Conservation (phyloP, 1,284 basidiomycete genomes). For the Phylloporus gajari region DNA sequence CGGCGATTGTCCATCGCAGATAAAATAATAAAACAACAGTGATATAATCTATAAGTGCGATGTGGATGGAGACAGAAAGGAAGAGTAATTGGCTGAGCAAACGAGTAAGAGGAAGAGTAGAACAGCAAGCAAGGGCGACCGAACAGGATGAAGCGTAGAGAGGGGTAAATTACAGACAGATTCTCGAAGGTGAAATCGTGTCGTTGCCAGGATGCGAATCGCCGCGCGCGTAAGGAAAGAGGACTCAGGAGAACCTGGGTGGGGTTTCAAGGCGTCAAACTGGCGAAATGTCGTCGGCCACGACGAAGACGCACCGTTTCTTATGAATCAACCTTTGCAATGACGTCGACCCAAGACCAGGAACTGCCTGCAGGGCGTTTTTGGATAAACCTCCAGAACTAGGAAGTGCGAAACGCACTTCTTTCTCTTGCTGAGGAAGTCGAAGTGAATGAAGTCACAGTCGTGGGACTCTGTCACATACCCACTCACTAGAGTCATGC, state of each 20-base stretch:
- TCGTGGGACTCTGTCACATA: no score
- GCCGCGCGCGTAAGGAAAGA: slow-evolving; percentile 16
- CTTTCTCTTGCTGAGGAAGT: no score
- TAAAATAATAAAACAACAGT: not conserved
- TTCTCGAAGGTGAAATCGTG: slow-evolving; percentile 18
- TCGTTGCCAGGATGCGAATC: slow-evolving; percentile 34
- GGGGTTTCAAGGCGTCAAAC: not conserved
- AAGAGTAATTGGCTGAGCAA: slow-evolving; percentile 6
- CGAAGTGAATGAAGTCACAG: no score
- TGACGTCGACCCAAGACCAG: no score
- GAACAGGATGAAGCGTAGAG: slow-evolving; percentile 11
- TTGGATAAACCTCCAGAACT: no score
- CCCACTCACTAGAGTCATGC: no score
- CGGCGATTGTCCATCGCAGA: slow-evolving; percentile 39
- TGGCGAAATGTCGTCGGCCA: not conserved
- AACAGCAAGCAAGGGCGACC: not conserved
- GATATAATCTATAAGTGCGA: slow-evolving; percentile 14
- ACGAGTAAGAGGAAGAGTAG: not conserved
- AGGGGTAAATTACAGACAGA: slow-evolving; percentile 7
- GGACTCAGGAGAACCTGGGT: no score
- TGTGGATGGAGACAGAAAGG: not conserved
- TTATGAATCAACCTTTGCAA: not conserved
- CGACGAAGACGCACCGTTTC: not conserved
- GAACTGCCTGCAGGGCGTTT: no score
- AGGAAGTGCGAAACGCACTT: no score